Evolutionary conservation across 768 basidiomycete genomes (phyloP), one percentile per base, ranked within the genome.

Genomic region (Plicaturopsis crispa): DNA sequence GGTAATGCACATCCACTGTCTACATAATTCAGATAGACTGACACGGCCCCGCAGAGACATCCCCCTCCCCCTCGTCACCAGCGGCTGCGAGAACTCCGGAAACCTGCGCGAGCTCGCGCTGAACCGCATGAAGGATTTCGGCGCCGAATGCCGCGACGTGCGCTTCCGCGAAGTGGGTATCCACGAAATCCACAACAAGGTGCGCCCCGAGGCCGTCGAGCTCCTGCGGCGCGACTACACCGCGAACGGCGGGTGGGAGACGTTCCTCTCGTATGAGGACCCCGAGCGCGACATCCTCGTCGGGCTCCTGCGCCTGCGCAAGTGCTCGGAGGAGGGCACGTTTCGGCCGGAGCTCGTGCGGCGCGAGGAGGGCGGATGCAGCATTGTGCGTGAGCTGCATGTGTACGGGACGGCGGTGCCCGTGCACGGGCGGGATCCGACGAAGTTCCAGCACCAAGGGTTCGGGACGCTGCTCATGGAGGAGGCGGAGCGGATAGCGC

Each of bases 211-310:
- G 57, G 84, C 88, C 12, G 86, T 96, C 36, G 96, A 99, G 60
- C 80, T 99, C 4, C 78, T 99, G 23, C 77, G 96, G 41, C 73
- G 96, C 28, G 96, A 99, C 57, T 99, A 99, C 59, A 67, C 85
- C 3, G 96, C 96, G 21, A 99, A 98, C 54, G 94, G 93, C 5
- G 93, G 96, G 33, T 99, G 96, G 96, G 96, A 99, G 65, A 98
- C 96, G 2, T 99, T 99, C 75, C 65, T 99, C 4, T 94, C 93
- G 20, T 99, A 98, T 55, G 96, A 99, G 63, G 96, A 99, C 57
- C 94, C 96, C 5, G 91, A 92, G 60, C 79, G 78, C 38, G 96
- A 99, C 52, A 98, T 99, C 57, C 78, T 99, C 32, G 80, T 99
- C 43, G 96, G 96, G 16, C 64, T 99, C 20, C 70, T 99, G 26